A percentile compares a stretch with the other conserved stretches of the same genome.
Evolutionary conservation across 371 early-diverging fungal genomes (phyloP).

Genomic region (Mucor indicus): DNA sequence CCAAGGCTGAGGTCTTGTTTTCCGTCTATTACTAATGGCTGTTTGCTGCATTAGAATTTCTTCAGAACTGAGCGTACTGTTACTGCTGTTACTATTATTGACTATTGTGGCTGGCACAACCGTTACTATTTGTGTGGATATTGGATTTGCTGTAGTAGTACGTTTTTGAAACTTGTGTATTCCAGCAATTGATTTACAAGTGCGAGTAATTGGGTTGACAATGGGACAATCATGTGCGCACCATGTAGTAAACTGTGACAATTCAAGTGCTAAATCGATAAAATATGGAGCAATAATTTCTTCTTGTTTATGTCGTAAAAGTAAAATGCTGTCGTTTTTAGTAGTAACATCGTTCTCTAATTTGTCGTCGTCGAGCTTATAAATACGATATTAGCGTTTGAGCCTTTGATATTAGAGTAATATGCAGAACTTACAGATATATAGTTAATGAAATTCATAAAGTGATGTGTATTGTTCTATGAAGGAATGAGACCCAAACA

Average conservation of each 20-base stretch:
- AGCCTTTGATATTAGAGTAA: background rate
- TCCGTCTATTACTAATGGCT: background rate
- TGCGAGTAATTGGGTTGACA: slow-evolving; percentile 14
- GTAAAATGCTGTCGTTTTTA: slow-evolving; percentile 2
- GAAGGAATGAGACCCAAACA: background rate
- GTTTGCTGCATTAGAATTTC: slow-evolving; percentile 3
- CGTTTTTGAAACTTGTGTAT: background rate
- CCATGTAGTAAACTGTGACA: slow-evolving; percentile 23
- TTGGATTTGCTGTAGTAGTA: background rate
- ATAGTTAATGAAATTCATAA: slow-evolving; percentile 33
- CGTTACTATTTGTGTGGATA: background rate
- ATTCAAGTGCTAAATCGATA: slow-evolving; percentile 25
- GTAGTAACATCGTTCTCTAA: background rate
- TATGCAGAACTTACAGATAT: slow-evolving; percentile 20
- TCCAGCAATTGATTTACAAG: slow-evolving; percentile 9
- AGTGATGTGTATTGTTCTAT: slow-evolving; percentile 30
- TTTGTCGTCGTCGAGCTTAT: slow-evolving; percentile 2
- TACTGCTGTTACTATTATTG: slow-evolving; percentile 1
- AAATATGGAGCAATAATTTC: slow-evolving; percentile 18
- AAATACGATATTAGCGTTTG: no score
- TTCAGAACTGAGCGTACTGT: slow-evolving; percentile 4
- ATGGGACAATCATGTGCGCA: no score
- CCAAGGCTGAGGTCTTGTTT: slow-evolving; percentile 13
- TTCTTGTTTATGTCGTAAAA: slow-evolving; percentile 17
- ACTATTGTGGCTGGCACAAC: background rate